phyloP scores from a whole-genome alignment of 441 rosid species.

The Adansonia rubrostipa region DNA sequence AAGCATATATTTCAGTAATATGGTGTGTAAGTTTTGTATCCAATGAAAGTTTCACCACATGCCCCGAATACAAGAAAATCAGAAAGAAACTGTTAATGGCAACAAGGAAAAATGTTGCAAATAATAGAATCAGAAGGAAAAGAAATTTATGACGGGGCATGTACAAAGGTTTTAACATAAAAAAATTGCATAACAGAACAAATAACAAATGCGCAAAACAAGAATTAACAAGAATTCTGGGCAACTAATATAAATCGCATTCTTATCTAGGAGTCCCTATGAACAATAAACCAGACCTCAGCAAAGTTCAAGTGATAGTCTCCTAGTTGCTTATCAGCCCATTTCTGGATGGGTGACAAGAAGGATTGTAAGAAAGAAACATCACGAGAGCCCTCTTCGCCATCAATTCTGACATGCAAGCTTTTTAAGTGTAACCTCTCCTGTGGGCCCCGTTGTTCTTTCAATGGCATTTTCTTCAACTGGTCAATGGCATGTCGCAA shows the following conservation, averaged over 20 bases:
- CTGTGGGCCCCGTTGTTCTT: constrained; percentile 96
- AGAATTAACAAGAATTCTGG: constrained; percentile 1
- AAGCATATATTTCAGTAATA: constrained; percentile 15
- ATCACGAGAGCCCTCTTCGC: constrained; percentile 57
- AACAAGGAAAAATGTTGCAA: not conserved
- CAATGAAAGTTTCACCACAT: not conserved
- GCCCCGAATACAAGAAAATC: not conserved
- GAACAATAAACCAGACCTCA: constrained; percentile 63
- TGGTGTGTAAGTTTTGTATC: not conserved
- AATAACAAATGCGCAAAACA: constrained; percentile 9
- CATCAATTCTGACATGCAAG: constrained; percentile 71
- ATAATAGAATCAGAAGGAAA: constrained; percentile 9
- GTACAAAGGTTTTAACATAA: not conserved
- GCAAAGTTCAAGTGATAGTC: constrained; percentile 91
- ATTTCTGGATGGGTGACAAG: constrained; percentile 85
- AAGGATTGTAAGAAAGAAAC: constrained; percentile 83
- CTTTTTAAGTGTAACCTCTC: constrained; percentile 93
- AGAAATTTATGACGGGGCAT: not conserved
- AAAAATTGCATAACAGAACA: not conserved
- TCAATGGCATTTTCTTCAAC: constrained; percentile 83
- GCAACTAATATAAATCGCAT: not conserved
- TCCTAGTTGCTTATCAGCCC: constrained; percentile 90
- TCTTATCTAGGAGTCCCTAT: constrained; percentile 12
- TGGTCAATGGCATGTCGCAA: constrained; percentile 88
- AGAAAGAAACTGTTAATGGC: constrained; percentile 10